Evolutionary conservation across 257 asterid genomes (phyloP).

Genomic region (Schizonepeta tenuifolia): DNA sequence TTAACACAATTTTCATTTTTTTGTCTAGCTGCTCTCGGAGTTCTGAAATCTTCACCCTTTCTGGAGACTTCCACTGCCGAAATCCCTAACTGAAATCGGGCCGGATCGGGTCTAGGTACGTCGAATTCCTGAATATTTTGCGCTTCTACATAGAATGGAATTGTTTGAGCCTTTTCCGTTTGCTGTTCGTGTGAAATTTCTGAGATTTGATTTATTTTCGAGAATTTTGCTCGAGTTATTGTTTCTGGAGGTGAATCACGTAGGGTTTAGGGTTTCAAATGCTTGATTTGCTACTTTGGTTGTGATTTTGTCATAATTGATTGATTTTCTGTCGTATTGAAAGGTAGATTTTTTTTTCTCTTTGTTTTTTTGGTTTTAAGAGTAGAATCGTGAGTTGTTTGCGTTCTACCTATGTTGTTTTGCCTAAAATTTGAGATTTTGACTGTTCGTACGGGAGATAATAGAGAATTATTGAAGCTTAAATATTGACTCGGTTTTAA

Average conservation of each 20-base stretch:
- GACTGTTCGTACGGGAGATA: slow-evolving; percentile 17
- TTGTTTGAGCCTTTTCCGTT: neutral
- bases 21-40: slow-evolving; percentile 8
- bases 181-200: neutral
- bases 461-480: neutral
- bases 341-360: neutral
- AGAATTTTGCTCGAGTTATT: slow-evolving; percentile 29
- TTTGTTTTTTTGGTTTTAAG: neutral
- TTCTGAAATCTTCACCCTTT: slow-evolving; percentile 27
- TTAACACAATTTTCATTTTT: neutral
- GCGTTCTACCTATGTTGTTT: neutral
- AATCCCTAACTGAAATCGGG: slow-evolving; percentile 15
- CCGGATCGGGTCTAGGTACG: slow-evolving; percentile 38
- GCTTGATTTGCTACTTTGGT: slow-evolving; percentile 26
- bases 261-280: slow-evolving; percentile 24
- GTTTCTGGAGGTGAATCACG: slow-evolving; percentile 21
- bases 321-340: neutral
- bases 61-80: slow-evolving; percentile 26
- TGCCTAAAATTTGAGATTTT: slow-evolving; percentile 5
- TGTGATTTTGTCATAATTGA: neutral
- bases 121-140: neutral
- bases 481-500: slow-evolving; percentile 22
- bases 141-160: neutral
- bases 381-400: neutral
- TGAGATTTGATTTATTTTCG: slow-evolving; percentile 21